Conservation (phyloP, 2,329 filamentous ascomycete genomes). For the Sclerotiophoma versabilis region DNA sequence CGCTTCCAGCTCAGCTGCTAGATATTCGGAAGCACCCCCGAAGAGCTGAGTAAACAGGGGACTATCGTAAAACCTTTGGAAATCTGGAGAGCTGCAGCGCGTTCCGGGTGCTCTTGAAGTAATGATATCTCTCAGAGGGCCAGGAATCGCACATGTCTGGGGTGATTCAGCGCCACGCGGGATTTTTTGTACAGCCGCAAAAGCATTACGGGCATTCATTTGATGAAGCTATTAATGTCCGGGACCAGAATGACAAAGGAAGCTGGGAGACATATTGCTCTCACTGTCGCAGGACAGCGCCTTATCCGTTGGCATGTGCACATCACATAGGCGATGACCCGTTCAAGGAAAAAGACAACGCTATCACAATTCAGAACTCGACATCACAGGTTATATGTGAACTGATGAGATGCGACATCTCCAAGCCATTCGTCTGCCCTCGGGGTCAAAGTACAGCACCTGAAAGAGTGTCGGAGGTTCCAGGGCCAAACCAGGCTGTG, state of each 20-base stretch:
- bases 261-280: background rate
- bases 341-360: background rate
- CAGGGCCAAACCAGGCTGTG: background rate
- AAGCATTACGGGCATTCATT: background rate
- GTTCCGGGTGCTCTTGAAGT: too few species aligned
- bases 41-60: too few species aligned
- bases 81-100: too few species aligned
- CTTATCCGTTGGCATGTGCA: background rate
- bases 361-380: background rate
- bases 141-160: background rate
- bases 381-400: background rate
- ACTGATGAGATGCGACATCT: background rate
- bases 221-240: background rate
- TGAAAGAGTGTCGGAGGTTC: background rate
- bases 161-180: background rate
- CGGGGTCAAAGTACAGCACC: background rate
- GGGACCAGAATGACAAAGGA: background rate
- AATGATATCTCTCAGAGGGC: too few species aligned
- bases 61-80: too few species aligned
- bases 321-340: background rate
- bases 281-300: background rate
- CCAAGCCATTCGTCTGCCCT: background rate
- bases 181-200: background rate
- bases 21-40: too few species aligned
- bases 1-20: too few species aligned